Conservation (phyloP, 1,139 yeast species). For the Candida dubliniensis region DNA sequence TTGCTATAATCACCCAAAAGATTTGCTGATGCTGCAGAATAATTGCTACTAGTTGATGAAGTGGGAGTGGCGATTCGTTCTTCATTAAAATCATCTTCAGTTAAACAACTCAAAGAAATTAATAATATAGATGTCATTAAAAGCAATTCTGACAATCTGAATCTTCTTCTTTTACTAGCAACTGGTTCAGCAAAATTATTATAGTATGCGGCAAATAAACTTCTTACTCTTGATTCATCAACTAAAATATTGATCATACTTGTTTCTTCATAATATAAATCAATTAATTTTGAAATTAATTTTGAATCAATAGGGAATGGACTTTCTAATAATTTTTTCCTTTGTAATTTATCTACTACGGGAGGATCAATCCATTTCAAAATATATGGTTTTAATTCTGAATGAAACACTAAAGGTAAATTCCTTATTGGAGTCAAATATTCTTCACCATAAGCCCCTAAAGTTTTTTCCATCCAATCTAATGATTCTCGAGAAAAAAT, state of each 20-base stretch:
- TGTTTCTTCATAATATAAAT: constrained; percentile 18
- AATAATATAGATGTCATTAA: constrained; percentile 34
- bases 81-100: constrained; percentile 19
- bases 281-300: constrained; percentile 24
- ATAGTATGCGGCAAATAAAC: constrained; percentile 25
- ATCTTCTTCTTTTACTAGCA: constrained; percentile 11
- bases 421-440: constrained; percentile 31
- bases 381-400: constrained; percentile 21
- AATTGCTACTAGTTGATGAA: constrained; percentile 1
- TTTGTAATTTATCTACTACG: constrained; percentile 21
- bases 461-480: constrained; percentile 31
- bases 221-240: constrained; percentile 18
- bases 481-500: constrained; percentile 39
- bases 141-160: constrained; percentile 32
- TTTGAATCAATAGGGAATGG: constrained; percentile 31
- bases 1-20: constrained; percentile 10
- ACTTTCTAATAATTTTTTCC: constrained; percentile 20
- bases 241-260: constrained; percentile 18
- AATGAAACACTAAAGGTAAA: constrained; percentile 29
- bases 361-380: constrained; percentile 39
- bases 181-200: constrained; percentile 10
- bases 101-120: constrained; percentile 21
- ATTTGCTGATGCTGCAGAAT: constrained; percentile 2
- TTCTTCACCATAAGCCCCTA: constrained; percentile 24
- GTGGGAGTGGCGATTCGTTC: constrained; percentile 3